Evolutionary conservation across 2,329 filamentous ascomycete genomes (phyloP).

Genomic region (Fusarium sterilihyphosum): DNA sequence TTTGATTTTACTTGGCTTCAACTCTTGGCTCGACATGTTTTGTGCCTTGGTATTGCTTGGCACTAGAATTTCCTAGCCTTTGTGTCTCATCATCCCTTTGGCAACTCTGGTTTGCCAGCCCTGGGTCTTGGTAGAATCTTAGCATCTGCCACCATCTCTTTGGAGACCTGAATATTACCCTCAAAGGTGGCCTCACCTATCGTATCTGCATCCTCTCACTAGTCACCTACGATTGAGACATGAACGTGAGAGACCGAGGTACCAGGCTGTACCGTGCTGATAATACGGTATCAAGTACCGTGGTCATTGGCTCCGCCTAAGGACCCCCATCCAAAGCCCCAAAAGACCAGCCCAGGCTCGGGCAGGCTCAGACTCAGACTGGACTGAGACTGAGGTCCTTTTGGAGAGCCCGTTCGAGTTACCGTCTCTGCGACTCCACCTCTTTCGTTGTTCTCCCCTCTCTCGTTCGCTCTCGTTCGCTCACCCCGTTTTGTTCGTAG

Average conservation of each 20-base stretch:
- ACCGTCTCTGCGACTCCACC: slow-evolving; percentile 30
- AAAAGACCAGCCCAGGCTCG: slow-evolving; percentile 23
- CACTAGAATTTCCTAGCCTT: slow-evolving; percentile 14
- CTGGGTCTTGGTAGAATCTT: slow-evolving; percentile 20
- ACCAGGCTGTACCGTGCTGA: slow-evolving; percentile 26
- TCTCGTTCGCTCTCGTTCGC: slow-evolving; percentile 6
- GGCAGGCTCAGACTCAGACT: background rate
- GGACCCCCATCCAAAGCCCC: slow-evolving; percentile 28
- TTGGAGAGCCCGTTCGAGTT: slow-evolving; percentile 29
- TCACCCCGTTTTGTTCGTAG: slow-evolving; percentile 20
- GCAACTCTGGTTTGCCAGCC: slow-evolving; percentile 8
- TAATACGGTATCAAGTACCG: slow-evolving; percentile 28
- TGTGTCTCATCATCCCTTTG: slow-evolving; percentile 31
- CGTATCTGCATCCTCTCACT: slow-evolving; percentile 10
- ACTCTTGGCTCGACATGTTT: slow-evolving; percentile 33
- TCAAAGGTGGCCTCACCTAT: slow-evolving; percentile 16
- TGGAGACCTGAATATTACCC: background rate
- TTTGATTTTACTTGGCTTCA: slow-evolving; percentile 30
- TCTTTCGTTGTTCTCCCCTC: slow-evolving; percentile 16
- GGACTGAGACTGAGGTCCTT: slow-evolving; percentile 22
- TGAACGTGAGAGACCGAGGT: slow-evolving; percentile 1
- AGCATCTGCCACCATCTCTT: slow-evolving; percentile 19
- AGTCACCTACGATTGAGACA: background rate
- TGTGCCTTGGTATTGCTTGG: slow-evolving; percentile 35
- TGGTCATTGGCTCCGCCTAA: background rate